Base-by-base conservation (phyloP, 176 grass and related monocot genomes). In the Triticum urartu region DNA sequence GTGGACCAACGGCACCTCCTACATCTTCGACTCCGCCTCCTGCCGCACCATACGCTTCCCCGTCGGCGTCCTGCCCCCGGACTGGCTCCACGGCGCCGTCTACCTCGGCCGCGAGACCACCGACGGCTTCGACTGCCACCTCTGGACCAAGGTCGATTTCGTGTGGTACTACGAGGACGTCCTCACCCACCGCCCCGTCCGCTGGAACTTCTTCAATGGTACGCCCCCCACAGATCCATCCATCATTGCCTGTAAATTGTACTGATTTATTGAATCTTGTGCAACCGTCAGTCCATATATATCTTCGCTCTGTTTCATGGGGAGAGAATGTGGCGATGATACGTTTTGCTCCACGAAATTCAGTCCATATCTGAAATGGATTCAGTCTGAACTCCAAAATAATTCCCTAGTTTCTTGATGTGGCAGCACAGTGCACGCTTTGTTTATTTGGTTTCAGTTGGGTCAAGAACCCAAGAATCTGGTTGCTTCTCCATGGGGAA, bases 101-200 rank as follows among this genome's bases (percentile, higher is more conserved):
- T 97, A 97, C 84, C 88, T 97, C 42, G 95, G 92, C 73, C 90
- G 84, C 47, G 50, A 79, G 59, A 52, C 2, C 74, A 86, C 83
- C 60, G 92, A 81, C 54, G 92, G 92, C 1, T 92, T 94, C 78
- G 88, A 94, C 5, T 94, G 95, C 86, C 87, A 97, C 42, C 22
- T 94, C 5, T 91, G 88, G 95, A 91, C 85, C 75, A 97, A 97
- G 84, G 92, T 89, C 5, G 90, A 94, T 12, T 92, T 97, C 66
- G 25, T 94, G 50, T 91, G 83, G 92, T 97, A 97, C 86, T 97
- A 97, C 56, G 90, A 97, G 90, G 95, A 97, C 25, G 92, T 94
- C 61, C 67, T n/a, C 61, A 97, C 95, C 39, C 86, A 86, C 33
- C 92, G 90, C n/a, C 95, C 92, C 22, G 92, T 97, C 65, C 90